Base-by-base conservation (phyloP, 345 rosid genomes). In the Pseudoturritis turrita region DNA sequence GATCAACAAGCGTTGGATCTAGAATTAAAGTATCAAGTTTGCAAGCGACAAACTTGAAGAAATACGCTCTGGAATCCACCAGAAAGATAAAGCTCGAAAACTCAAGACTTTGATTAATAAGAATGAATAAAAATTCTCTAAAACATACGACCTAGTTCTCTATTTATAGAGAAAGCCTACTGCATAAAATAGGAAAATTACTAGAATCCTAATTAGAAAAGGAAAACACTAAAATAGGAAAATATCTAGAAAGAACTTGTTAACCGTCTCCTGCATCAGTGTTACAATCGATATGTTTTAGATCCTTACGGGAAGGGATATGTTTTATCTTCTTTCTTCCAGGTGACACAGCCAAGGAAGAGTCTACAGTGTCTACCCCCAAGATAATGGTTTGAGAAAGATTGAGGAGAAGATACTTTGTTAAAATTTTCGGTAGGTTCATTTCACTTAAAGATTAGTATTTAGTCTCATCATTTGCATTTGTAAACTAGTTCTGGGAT, bases 321-420 rank as follows among this genome's bases (percentile, higher is more conserved):
- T 10, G 49, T 51, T 71, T 0, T 31, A 18, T 68, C 25, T 43
- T 68, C 25, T 61, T 65, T 75, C 12, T 43, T 52, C 0, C 26
- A 75, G 69, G 69, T 23, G 78, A 51, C 31, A 35, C 25, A 33
- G 51, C n/a, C 33, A 75, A 52, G 53, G 43, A 75, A 68, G 78
- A 40, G 54, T 7, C 78, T 47, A 74, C 58, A 29, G 60, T 66
- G 29, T 74, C 67, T 57, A 50, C 53, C 13, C 44, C 70, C 7
- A 61, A 9, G 58, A 68, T 68, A 51, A 68, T 75, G 78, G 46
- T 75, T 33, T 75, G 50, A 61, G 62, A 66, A 6, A 29, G 11
- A 33, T 33, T 9, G 11, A 33, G 3, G 37, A 8, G 11, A 33
- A 33, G 36, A 33, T 33, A 33, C 37, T 8, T 39, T 58, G 36